Percentiles rank a stretch among this genome's conserved stretches.
These are phyloP conservation scores for Jamesozyma piceae DNA, from an alignment of 805 yeast genomes.

Conservation along the genomic window DNA sequence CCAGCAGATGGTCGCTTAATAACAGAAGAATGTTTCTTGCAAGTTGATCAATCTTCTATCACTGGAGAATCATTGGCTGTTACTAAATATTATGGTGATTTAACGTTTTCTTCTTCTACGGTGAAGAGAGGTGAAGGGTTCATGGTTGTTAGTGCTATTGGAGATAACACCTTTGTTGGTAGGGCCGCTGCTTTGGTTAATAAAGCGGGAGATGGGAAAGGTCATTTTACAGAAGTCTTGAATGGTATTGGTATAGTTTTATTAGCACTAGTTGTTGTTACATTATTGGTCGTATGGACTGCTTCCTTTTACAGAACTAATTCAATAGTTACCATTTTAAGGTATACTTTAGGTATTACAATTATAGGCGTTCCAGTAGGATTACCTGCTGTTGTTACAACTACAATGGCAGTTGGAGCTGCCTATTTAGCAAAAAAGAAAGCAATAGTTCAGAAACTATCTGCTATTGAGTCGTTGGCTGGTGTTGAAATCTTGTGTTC, in stretches of 20 bases:
- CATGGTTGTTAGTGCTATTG: conserved; percentile 90
- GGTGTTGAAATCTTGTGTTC: conserved; percentile 98
- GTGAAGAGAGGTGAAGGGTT: conserved; percentile 93
- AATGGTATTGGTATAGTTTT: conserved; percentile 95
- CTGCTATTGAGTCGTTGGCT: conserved; percentile 94
- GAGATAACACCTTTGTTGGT: conserved; percentile 93
- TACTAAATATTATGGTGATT: conserved; percentile 82
- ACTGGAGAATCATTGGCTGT: conserved; percentile 97
- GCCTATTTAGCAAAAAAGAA: conserved; percentile 94
- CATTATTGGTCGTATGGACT: conserved; percentile 84
- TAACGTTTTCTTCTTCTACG: conserved; percentile 83
- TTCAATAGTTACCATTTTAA: conserved; percentile 74
- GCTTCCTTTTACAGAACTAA: conserved; percentile 90
- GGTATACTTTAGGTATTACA: conserved; percentile 91
- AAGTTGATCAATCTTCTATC: conserved; percentile 92
- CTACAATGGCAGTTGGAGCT: conserved; percentile 99
- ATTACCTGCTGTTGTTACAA: conserved; percentile 96
- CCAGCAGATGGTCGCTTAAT: conserved; percentile 90
- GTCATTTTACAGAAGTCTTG: conserved; percentile 95
- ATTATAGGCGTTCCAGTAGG: conserved; percentile 98
- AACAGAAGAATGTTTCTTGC: conserved; percentile 75
- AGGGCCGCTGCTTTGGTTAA: conserved; percentile 94
- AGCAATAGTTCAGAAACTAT: conserved; percentile 92
- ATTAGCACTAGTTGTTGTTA: conserved; percentile 77
- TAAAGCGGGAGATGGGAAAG: conserved; percentile 86